Percentiles rank a stretch among this genome's conserved stretches.
These are phyloP conservation scores for Acanthamoeba healyi DNA, from an alignment of 208 protist species.

Conservation along the genomic window DNA sequence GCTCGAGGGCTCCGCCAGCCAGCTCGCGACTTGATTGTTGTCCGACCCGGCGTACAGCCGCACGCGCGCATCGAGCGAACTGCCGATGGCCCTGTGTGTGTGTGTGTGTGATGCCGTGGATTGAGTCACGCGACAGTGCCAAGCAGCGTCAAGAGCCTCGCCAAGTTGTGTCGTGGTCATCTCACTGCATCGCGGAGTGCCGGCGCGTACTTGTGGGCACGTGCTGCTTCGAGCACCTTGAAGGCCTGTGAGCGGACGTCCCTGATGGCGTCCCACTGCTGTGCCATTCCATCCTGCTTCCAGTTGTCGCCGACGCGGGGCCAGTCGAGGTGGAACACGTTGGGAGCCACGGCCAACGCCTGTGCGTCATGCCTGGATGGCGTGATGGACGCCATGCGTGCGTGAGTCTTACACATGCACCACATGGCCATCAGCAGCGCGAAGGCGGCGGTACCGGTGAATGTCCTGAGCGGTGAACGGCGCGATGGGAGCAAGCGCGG, in stretches of 20 bases:
- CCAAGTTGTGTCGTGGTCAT: neutral
- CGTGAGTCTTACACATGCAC: neutral
- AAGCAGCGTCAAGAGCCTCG: too few species aligned
- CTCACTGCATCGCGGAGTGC: neutral
- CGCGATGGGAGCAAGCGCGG: slow-evolving; percentile 30
- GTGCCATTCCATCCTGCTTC: neutral
- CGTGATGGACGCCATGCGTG: neutral
- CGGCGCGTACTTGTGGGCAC: neutral
- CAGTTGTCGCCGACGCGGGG: neutral
- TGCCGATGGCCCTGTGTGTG: slow-evolving; percentile 1
- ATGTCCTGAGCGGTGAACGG: slow-evolving; percentile 68
- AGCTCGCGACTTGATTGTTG: neutral
- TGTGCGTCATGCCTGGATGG: neutral
- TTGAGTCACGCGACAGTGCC: too few species aligned
- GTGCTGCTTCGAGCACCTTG: slow-evolving; percentile 33
- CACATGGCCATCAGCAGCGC: too few species aligned
- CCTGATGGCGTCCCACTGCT: slow-evolving; percentile 7
- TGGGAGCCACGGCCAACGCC: neutral
- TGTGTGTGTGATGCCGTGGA: too few species aligned
- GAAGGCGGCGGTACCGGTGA: neutral
- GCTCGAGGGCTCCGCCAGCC: neutral
- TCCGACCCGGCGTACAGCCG: neutral
- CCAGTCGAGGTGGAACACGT: slow-evolving; percentile 23
- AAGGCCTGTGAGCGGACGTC: neutral
- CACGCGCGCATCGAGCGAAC: slow-evolving; percentile 33